phyloP scores from a whole-genome alignment of 129 eudicot genomes.

The Helianthus annuus region DNA sequence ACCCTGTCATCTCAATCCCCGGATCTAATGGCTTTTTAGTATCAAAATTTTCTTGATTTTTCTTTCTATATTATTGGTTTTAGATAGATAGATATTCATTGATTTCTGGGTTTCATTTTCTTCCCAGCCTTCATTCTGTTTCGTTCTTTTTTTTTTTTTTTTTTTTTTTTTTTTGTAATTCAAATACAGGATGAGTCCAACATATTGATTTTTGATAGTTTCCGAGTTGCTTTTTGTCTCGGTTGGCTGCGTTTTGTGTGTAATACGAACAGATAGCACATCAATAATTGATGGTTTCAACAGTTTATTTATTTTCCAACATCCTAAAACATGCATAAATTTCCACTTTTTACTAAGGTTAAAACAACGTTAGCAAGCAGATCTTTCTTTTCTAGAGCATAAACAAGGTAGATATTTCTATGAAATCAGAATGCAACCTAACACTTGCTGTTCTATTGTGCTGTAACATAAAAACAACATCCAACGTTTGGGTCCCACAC shows the following conservation, averaged over 20 bases:
- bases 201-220: no score
- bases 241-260: no score
- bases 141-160: no score
- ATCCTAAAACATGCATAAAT: neutral
- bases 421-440: constrained; percentile 21
- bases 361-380: constrained; percentile 23
- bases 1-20: constrained; percentile 52
- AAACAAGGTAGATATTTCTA: constrained; percentile 32
- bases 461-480: constrained; percentile 22
- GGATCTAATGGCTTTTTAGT: constrained; percentile 53
- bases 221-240: no score
- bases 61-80: constrained; percentile 1
- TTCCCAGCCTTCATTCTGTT: no score
- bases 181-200: no score
- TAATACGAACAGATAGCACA: no score
- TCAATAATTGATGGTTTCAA: no score
- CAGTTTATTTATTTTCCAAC: neutral
- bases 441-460: constrained; percentile 25
- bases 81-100: constrained; percentile 11
- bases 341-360: constrained; percentile 19
- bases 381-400: constrained; percentile 9
- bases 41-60: constrained; percentile 53
- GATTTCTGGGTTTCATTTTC: neutral
- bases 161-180: no score
- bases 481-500: neutral